Conservation (phyloP, 2,329 filamentous ascomycete species). For the Coniochaeta hoffmannii region DNA sequence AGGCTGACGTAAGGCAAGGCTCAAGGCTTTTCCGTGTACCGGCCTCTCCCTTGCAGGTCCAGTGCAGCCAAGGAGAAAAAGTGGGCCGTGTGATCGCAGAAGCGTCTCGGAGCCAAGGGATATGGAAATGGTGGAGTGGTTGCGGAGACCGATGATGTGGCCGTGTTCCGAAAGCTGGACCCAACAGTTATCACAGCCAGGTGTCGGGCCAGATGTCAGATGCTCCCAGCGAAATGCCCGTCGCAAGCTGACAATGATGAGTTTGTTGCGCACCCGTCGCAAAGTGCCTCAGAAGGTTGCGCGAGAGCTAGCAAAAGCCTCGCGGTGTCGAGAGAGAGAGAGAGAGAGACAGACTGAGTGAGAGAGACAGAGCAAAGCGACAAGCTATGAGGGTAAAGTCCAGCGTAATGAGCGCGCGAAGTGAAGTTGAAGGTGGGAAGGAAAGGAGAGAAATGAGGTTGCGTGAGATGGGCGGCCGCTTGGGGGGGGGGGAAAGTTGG, state of each 20-base stretch:
- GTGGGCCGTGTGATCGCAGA: constrained; percentile 4
- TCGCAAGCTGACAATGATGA: constrained; percentile 3
- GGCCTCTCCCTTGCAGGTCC: constrained; percentile 5
- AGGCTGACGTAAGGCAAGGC: constrained; percentile 23
- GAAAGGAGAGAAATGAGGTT: constrained; percentile 9
- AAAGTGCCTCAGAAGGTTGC: constrained; percentile 7
- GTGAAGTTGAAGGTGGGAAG: no score
- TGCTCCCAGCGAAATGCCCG: constrained; percentile 3
- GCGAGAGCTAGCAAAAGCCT: constrained; percentile 43
- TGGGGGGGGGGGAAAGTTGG: constrained; percentile 12
- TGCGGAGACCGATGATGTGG: constrained; percentile 21
- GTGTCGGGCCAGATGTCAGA: not conserved
- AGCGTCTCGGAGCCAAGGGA: constrained; percentile 5
- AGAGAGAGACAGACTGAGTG: constrained; percentile 4
- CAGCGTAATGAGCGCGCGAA: constrained; percentile 24
- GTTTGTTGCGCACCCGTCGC: not conserved
- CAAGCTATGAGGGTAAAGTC: constrained; percentile 13
- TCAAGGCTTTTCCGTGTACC: constrained; percentile 4
- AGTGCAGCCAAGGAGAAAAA: not conserved
- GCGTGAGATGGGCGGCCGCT: not conserved
- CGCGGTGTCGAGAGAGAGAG: constrained; percentile 13
- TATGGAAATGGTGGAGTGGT: constrained; percentile 13
- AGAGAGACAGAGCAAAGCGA: constrained; percentile 14
- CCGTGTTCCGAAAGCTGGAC: constrained; percentile 17
- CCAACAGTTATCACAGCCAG: constrained; percentile 15